A percentile compares a stretch with the other conserved stretches of the same genome.
These are phyloP conservation scores for Mucor sp. DNA, from an alignment of 371 early-diverging fungal genomes.

Conservation along the genomic window DNA sequence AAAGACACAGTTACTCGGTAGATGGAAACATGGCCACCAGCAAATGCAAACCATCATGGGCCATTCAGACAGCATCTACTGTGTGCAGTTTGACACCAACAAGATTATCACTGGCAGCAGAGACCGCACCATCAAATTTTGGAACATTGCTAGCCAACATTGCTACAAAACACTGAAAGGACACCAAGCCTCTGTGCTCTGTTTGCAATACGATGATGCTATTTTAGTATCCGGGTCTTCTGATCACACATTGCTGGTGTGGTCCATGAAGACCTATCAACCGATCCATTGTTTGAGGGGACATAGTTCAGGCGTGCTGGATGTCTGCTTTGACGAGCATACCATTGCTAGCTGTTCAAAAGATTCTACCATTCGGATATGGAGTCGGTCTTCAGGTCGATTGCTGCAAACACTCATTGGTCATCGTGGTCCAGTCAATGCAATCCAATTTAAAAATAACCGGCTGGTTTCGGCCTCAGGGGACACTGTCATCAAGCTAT, in stretches of 20 bases:
- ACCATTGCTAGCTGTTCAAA: conserved; percentile 89
- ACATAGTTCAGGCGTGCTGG: conserved; percentile 80
- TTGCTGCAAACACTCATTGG: conserved; percentile 69
- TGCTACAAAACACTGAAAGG: conserved; percentile 76
- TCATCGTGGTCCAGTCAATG: conserved; percentile 90
- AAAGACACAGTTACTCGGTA: conserved; percentile 8
- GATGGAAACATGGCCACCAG: conserved; percentile 16
- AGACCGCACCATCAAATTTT: conserved; percentile 83
- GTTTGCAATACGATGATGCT: conserved; percentile 81
- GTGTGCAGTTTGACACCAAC: conserved; percentile 81
- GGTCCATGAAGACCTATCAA: conserved; percentile 67
- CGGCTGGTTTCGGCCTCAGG: conserved; percentile 86
- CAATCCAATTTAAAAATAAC: conserved; percentile 70
- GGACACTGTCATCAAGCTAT: conserved; percentile 83
- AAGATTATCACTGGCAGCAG: conserved; percentile 88
- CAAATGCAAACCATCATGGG: conserved; percentile 50
- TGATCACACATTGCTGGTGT: conserved; percentile 85
- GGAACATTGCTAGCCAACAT: conserved; percentile 32
- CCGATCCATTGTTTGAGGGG: conserved; percentile 55
- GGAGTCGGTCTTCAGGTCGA: conserved; percentile 61
- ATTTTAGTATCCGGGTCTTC: conserved; percentile 91
- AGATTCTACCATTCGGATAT: conserved; percentile 89
- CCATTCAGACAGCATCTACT: conserved; percentile 91
- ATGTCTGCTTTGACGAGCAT: conserved; percentile 72
- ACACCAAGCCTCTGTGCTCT: conserved; percentile 89